Percentiles rank a stretch among this genome's conserved stretches.
phyloP scores from a whole-genome alignment of 805 yeast genomes.

The Monosporozyma yasuniensis region DNA sequence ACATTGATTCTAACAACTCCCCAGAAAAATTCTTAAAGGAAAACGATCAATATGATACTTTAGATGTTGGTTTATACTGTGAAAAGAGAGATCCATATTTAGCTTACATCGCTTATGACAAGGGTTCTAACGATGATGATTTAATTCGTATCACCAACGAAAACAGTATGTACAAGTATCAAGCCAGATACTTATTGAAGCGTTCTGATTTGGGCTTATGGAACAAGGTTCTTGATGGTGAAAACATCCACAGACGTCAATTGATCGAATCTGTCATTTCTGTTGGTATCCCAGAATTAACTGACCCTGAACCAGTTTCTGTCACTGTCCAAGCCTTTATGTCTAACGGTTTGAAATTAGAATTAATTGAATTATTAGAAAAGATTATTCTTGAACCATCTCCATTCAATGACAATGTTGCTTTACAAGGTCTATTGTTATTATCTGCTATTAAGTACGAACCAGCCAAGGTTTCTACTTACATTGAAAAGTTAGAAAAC shows the following conservation, averaged over 20 bases:
- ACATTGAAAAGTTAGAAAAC: constrained; percentile 82
- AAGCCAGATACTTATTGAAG: constrained; percentile 87
- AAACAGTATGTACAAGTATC: constrained; percentile 96
- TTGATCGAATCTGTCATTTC: constrained; percentile 90
- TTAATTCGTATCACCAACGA: constrained; percentile 88
- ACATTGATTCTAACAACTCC: constrained; percentile 93
- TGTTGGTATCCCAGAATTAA: constrained; percentile 90
- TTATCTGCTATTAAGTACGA: constrained; percentile 96
- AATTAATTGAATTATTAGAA: constrained; percentile 88
- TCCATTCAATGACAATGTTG: constrained; percentile 90
- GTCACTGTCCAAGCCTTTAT: constrained; percentile 90
- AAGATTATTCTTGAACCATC: constrained; percentile 96
- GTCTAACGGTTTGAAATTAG: constrained; percentile 89
- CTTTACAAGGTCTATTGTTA: constrained; percentile 84
- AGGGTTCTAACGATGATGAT: constrained; percentile 87
- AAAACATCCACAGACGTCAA: constrained; percentile 81
- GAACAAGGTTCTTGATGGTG: constrained; percentile 65
- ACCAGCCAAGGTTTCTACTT: constrained; percentile 69
- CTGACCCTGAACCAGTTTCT: constrained; percentile 88
- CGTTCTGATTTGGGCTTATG: constrained; percentile 84
- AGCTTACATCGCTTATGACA: constrained; percentile 95
- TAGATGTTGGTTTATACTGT: constrained; percentile 94
- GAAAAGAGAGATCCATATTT: constrained; percentile 98
- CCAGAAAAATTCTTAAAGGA: constrained; percentile 95
- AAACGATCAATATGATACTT: constrained; percentile 82